These are phyloP conservation scores for Coemansia biformis DNA, from an alignment of 192 early-diverging fungal genomes.

Conservation along the genomic window DNA sequence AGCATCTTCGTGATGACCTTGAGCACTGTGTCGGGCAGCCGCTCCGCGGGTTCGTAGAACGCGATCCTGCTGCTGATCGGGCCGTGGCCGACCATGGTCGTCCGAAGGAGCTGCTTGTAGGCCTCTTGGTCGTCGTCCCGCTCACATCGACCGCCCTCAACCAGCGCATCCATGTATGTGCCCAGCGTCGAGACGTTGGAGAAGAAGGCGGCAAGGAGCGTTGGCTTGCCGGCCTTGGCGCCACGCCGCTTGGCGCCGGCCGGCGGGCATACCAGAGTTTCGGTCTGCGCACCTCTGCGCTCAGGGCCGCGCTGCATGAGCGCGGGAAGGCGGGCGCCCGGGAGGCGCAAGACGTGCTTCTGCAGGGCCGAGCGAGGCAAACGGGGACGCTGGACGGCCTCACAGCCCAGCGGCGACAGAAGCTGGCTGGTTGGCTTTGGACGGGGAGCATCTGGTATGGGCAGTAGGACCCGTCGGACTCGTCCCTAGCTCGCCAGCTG, in stretches of 20 bases:
- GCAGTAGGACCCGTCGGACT: no score
- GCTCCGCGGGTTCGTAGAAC: slow-evolving; percentile 27
- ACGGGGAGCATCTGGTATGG: no score
- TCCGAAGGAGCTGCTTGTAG: slow-evolving; percentile 23
- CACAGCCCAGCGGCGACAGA: no score
- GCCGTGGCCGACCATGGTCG: slow-evolving; percentile 32
- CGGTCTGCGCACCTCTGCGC: no score
- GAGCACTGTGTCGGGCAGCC: slow-evolving; percentile 24
- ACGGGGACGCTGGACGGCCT: no score
- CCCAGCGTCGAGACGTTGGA: slow-evolving; percentile 21
- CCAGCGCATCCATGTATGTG: slow-evolving; percentile 32
- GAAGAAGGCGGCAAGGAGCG: slow-evolving; percentile 10
- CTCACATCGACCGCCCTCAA: slow-evolving; percentile 12
- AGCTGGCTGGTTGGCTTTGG: no score
- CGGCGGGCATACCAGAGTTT: no score
- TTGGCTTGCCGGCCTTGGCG: not conserved
- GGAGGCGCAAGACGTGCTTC: no score
- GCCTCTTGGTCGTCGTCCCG: slow-evolving; percentile 5
- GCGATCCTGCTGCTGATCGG: slow-evolving; percentile 3
- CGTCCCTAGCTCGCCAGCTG: no score
- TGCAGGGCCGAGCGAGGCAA: no score
- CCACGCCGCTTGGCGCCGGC: not conserved
- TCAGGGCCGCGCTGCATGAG: no score
- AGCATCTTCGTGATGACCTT: slow-evolving; percentile 23
- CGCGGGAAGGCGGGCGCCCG: no score